A percentile compares a stretch with the other conserved stretches of the same genome.
phyloP scores from a whole-genome alignment of 495 filamentous ascomycete species.

The Tuber brumale region DNA sequence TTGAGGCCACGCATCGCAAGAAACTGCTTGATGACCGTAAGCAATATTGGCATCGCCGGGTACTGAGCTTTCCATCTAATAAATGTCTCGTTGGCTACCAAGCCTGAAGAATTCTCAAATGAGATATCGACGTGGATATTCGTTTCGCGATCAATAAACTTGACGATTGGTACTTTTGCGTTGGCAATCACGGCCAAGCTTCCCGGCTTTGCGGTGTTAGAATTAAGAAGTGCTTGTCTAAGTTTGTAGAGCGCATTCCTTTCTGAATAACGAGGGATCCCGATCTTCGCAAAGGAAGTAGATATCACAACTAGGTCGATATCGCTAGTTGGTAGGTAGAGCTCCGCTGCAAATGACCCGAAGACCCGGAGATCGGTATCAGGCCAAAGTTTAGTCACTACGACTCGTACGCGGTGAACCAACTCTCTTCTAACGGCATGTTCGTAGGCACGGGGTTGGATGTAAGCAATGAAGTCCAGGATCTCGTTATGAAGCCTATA shows the following conservation, averaged over 20 bases:
- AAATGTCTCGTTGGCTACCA: slow-evolving; percentile 73
- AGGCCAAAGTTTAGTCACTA: slow-evolving; percentile 50
- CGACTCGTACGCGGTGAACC: slow-evolving; percentile 55
- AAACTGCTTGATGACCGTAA: slow-evolving; percentile 86
- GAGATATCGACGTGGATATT: slow-evolving; percentile 79
- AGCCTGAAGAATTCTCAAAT: slow-evolving; percentile 81
- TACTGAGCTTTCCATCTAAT: slow-evolving; percentile 66
- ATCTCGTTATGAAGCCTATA: slow-evolving; percentile 75
- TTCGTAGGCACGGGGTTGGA: slow-evolving; percentile 71
- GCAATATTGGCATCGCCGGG: slow-evolving; percentile 74
- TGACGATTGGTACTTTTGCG: slow-evolving; percentile 89
- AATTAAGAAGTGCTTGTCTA: slow-evolving; percentile 47
- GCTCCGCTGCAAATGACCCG: slow-evolving; percentile 81
- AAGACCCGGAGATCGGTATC: slow-evolving; percentile 63
- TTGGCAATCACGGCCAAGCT: slow-evolving; percentile 55
- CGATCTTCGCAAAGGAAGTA: slow-evolving; percentile 48
- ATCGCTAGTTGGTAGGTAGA: slow-evolving; percentile 87
- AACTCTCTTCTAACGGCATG: slow-evolving; percentile 64
- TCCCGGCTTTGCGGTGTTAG: slow-evolving; percentile 47
- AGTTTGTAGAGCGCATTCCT: slow-evolving; percentile 48
- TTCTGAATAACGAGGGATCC: slow-evolving; percentile 42
- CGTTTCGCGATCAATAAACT: slow-evolving; percentile 69
- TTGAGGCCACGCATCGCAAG: slow-evolving; percentile 81
- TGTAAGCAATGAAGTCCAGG: slow-evolving; percentile 77
- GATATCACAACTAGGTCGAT: slow-evolving; percentile 90